These are phyloP conservation scores for Xerocomus potaroensis DNA, from an alignment of 768 basidiomycete species.

Conservation along the genomic window DNA sequence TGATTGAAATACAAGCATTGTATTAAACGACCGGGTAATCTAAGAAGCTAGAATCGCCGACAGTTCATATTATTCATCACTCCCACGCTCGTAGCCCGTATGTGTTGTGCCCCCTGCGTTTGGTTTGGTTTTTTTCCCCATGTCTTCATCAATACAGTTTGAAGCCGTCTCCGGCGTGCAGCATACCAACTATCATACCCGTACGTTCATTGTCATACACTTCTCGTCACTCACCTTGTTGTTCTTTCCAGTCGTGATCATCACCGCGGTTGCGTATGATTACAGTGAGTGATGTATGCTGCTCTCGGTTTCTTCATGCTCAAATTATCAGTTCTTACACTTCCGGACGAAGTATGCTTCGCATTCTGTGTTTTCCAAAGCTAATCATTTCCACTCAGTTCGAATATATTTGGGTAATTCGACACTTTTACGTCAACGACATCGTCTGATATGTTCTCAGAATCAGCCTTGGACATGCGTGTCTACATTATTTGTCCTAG, in stretches of 20 bases:
- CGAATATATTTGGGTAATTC: neutral
- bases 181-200: too few relatives aligned
- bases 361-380: neutral
- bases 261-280: neutral
- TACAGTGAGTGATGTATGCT: neutral
- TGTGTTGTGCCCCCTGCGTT: too few relatives aligned
- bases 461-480: neutral
- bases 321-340: neutral
- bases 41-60: too few relatives aligned
- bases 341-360: neutral
- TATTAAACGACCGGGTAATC: too few relatives aligned
- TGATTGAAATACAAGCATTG: too few relatives aligned
- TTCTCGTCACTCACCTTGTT: too few relatives aligned
- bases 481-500: neutral
- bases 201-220: too few relatives aligned
- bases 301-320: neutral
- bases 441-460: neutral
- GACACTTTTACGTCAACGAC: neutral
- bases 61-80: too few relatives aligned
- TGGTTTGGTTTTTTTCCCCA: too few relatives aligned
- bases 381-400: neutral
- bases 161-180: too few relatives aligned
- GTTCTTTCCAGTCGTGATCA: neutral
- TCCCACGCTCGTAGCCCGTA: too few relatives aligned
- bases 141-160: too few relatives aligned